These are phyloP conservation scores for Eucalyptus sp. DNA, from an alignment of 345 rosid genomes.

Conservation along the genomic window DNA sequence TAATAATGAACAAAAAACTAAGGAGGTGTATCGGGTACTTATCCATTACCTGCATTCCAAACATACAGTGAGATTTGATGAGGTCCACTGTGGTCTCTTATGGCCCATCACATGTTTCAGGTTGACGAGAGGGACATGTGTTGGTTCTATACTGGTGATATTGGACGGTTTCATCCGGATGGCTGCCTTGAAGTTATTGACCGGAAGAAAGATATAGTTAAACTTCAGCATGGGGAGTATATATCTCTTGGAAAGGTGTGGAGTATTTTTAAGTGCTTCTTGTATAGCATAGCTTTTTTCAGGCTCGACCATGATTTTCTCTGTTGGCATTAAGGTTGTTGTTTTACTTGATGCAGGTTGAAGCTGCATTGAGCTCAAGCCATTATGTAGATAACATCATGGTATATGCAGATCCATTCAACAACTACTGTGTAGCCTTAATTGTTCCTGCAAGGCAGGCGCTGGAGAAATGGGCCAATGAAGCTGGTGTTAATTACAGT, in stretches of 20 bases:
- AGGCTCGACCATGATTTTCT: neutral
- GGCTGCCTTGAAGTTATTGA: constrained; percentile 94
- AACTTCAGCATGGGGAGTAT: constrained; percentile 93
- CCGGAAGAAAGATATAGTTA: constrained; percentile 89
- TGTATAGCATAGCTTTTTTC: neutral
- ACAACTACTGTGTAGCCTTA: constrained; percentile 66
- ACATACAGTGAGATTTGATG: neutral
- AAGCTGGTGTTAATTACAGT: constrained; percentile 30
- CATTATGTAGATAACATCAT: constrained; percentile 58
- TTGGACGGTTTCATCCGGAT: constrained; percentile 74
- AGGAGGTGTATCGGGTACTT: constrained; percentile 73
- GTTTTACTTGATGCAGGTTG: constrained; percentile 38
- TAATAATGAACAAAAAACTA: constrained; percentile 60
- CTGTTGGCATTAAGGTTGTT: neutral
- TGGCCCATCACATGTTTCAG: constrained; percentile 15
- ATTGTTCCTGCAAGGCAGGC: constrained; percentile 47
- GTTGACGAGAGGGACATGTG: constrained; percentile 72
- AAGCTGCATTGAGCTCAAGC: constrained; percentile 54
- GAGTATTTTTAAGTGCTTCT: neutral
- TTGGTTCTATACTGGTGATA: constrained; percentile 91
- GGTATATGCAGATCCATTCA: constrained; percentile 36
- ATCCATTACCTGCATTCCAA: neutral
- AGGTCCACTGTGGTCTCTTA: neutral
- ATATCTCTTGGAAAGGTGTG: constrained; percentile 84
- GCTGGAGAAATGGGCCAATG: constrained; percentile 68